Conservation (phyloP, 2,329 filamentous ascomycete species). For the Gaeumannomyces tritici region DNA sequence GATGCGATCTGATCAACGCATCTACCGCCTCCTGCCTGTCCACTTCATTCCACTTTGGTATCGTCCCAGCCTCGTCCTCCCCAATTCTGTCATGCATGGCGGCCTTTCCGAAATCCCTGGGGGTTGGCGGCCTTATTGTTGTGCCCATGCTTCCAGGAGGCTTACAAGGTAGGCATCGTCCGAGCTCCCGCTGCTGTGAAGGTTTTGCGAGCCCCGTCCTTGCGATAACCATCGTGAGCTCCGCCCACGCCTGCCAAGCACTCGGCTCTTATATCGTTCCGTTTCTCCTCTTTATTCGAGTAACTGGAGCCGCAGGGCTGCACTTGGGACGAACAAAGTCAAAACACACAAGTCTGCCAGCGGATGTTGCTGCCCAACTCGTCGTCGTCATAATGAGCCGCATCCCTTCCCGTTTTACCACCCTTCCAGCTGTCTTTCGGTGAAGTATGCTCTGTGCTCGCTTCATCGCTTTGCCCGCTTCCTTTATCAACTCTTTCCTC, state of each 20-base stretch:
- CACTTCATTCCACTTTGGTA: neutral
- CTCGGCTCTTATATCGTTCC: neutral
- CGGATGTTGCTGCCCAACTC: neutral
- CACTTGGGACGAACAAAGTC: neutral
- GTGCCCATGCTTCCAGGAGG: neutral
- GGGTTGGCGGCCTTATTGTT: neutral
- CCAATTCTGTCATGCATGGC: slow-evolving; percentile 3
- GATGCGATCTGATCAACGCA: neutral
- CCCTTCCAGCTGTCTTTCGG: no score
- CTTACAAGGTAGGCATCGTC: neutral
- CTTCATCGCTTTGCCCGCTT: neutral
- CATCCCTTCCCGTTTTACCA: neutral
- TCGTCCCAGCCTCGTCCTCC: neutral
- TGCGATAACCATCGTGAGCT: neutral
- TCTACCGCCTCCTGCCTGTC: neutral
- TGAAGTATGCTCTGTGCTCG: neutral
- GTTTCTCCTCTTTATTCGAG: neutral
- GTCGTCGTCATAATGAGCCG: neutral
- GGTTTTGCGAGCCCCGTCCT: neutral
- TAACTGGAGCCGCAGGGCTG: neutral
- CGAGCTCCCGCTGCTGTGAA: neutral
- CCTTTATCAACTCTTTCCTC: neutral
- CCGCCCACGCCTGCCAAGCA: no score
- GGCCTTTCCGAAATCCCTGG: neutral
- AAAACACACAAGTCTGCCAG: neutral